These are phyloP conservation scores for Cymbopogon flexuosus DNA, from an alignment of 202 grass and related monocot genomes.

Conservation along the genomic window DNA sequence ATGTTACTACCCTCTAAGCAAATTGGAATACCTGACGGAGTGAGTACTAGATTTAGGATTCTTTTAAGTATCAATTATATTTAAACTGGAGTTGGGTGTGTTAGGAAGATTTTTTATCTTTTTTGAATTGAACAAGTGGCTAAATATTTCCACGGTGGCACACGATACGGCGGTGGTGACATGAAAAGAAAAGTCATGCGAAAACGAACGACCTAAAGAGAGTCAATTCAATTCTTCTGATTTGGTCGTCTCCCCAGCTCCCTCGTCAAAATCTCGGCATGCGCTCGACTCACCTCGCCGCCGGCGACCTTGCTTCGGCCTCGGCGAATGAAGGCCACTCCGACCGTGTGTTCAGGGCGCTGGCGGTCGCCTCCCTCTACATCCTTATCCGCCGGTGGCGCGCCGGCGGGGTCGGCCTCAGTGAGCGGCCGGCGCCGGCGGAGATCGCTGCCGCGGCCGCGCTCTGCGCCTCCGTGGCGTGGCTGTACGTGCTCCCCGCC, in stretches of 20 bases:
- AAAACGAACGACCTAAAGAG: not conserved
- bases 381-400: conserved; percentile 38
- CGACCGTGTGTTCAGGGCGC: conserved; percentile 22
- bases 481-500: conserved; percentile 31
- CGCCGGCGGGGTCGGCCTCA: conserved; percentile 12
- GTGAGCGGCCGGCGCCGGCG: conserved; percentile 29
- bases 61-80: too few species aligned
- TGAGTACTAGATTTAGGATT: too few species aligned
- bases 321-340: not conserved
- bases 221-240: not conserved
- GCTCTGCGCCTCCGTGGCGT: conserved; percentile 28
- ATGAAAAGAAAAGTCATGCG: too few species aligned
- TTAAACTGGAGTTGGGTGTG: too few species aligned
- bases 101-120: too few species aligned
- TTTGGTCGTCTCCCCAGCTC: too few species aligned
- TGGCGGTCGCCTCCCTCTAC: conserved; percentile 30
- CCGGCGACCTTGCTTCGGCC: not conserved
- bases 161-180: too few species aligned
- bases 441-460: conserved; percentile 32
- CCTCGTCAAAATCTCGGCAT: not conserved
- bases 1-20: too few species aligned
- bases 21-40: too few species aligned
- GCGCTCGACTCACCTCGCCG: not conserved
- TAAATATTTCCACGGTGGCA: too few species aligned
- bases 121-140: too few species aligned